These are phyloP conservation scores for Beta corolliflora DNA, from an alignment of 179 eudicot genomes.

Conservation along the genomic window DNA sequence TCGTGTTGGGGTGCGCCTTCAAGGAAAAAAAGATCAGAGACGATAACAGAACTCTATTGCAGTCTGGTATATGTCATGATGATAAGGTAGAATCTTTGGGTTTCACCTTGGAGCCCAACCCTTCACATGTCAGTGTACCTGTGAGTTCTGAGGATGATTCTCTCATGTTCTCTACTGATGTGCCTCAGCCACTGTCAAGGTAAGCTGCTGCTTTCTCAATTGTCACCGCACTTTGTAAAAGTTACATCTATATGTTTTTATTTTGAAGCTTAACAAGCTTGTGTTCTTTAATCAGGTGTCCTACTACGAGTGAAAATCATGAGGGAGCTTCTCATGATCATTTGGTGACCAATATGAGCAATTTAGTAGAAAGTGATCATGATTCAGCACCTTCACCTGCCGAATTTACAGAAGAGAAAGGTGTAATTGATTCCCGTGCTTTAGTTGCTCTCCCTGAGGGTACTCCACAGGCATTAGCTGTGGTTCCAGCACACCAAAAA, in stretches of 20 bases:
- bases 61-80: slow-evolving; percentile 72
- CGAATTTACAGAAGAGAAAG: slow-evolving; percentile 52
- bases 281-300: slow-evolving; percentile 44
- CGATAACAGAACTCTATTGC: slow-evolving; percentile 69
- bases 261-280: slow-evolving; percentile 11
- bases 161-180: slow-evolving; percentile 32
- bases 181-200: slow-evolving; percentile 56
- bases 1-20: slow-evolving; percentile 71
- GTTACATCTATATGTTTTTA: not conserved
- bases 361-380: slow-evolving; percentile 72
- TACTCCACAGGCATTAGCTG: slow-evolving; percentile 53
- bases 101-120: slow-evolving; percentile 73
- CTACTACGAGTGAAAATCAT: slow-evolving; percentile 32
- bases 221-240: not conserved
- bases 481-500: slow-evolving; percentile 50
- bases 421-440: slow-evolving; percentile 52
- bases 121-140: slow-evolving; percentile 37
- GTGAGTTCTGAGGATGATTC: slow-evolving; percentile 41
- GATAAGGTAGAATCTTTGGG: slow-evolving; percentile 66
- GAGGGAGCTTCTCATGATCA: slow-evolving; percentile 40
- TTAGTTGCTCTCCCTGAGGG: slow-evolving; percentile 52
- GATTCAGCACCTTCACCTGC: slow-evolving; percentile 82
- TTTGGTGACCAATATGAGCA: slow-evolving; percentile 36
- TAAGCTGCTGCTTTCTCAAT: slow-evolving; percentile 19
- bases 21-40: slow-evolving; percentile 87